Conservation (phyloP, 2,329 filamentous ascomycete genomes). For the Coleophoma crateriformis region DNA sequence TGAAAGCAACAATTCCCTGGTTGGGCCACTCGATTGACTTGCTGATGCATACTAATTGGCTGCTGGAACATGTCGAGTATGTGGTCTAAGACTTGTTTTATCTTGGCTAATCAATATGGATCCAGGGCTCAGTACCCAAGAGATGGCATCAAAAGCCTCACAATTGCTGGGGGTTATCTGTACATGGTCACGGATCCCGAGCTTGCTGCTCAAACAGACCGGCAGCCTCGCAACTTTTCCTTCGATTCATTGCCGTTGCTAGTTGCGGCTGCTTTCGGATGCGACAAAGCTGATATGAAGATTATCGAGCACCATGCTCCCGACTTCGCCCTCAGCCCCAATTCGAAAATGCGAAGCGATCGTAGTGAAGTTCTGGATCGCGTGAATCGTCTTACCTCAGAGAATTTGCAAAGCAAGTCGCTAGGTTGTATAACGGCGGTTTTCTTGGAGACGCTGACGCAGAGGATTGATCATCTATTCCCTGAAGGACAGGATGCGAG, state of each 20-base stretch:
- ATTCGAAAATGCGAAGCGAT: neutral
- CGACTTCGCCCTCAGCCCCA: neutral
- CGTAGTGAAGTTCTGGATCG: neutral
- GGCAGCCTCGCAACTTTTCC: neutral
- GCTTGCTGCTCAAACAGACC: neutral
- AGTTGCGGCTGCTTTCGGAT: neutral
- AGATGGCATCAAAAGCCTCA: neutral
- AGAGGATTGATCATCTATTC: neutral
- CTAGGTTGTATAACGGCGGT: neutral
- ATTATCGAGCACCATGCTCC: neutral
- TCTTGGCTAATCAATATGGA: too few relatives aligned
- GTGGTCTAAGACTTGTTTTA: neutral
- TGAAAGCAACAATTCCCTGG: neutral
- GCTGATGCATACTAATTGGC: neutral
- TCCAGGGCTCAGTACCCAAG: neutral
- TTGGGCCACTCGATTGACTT: neutral
- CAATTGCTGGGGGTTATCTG: neutral
- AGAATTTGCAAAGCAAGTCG: neutral
- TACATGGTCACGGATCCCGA: neutral
- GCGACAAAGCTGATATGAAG: neutral
- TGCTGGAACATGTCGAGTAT: neutral
- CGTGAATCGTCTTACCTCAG: neutral
- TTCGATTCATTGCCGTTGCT: neutral
- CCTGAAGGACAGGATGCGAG: neutral
- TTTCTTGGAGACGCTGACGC: neutral